A percentile compares a stretch with the other conserved stretches of the same genome.
Conservation (phyloP, 208 protist species). For the Leishmania mexicana region DNA sequence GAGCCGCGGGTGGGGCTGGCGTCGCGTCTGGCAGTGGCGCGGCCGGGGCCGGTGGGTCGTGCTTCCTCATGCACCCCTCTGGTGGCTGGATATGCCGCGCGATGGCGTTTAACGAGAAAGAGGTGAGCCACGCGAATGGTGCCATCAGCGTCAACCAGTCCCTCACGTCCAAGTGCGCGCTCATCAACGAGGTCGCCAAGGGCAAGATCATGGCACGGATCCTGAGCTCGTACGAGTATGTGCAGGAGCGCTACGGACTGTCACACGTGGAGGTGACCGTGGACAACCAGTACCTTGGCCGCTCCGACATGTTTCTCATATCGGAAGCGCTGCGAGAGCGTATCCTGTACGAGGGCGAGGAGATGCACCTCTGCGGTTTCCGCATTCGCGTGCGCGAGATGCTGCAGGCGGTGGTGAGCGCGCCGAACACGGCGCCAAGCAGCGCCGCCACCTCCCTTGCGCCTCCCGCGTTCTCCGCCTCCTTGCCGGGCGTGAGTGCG, state of each 20-base stretch:
- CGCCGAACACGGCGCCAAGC: conserved; percentile 1
- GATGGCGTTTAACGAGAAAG: conserved; percentile 70
- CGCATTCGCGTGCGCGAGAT: conserved; percentile 74
- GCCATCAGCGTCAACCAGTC: conserved; percentile 83
- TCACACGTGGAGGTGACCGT: conserved; percentile 84
- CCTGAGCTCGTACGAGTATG: conserved; percentile 58
- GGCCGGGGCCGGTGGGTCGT: neutral
- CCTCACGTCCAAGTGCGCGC: conserved; percentile 56
- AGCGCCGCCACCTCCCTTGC: conserved; percentile 11
- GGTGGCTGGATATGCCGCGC: conserved; percentile 86
- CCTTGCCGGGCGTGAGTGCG: neutral
- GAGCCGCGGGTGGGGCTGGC: neutral
- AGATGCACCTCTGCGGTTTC: conserved; percentile 68
- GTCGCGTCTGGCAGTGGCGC: neutral
- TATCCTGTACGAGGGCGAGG: conserved; percentile 81
- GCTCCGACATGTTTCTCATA: conserved; percentile 83
- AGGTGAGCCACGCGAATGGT: conserved; percentile 65
- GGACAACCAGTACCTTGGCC: conserved; percentile 72
- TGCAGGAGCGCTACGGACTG: conserved; percentile 69
- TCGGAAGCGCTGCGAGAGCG: conserved; percentile 66
- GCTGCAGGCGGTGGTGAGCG: conserved; percentile 31
- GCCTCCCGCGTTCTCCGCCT: neutral
- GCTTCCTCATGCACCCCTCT: conserved; percentile 39
- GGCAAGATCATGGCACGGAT: conserved; percentile 63
- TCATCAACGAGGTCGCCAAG: conserved; percentile 83